phyloP scores from a whole-genome alignment of 2,329 filamentous ascomycete species.

The Fusarium musae region DNA sequence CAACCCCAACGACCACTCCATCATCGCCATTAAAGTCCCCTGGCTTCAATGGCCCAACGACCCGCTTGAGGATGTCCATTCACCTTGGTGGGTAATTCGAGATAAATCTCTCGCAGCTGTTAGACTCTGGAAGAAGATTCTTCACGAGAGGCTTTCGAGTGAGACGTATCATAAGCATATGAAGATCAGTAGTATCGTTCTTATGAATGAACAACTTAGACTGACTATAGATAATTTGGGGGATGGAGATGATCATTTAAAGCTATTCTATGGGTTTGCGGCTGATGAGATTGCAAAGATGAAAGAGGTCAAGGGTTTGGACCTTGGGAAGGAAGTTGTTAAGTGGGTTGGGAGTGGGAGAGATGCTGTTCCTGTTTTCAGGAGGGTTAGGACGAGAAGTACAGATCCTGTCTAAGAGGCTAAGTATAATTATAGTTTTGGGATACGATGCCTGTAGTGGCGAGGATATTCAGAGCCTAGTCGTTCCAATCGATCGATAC shows the following conservation, averaged over 20 bases:
- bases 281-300: slow-evolving; percentile 22
- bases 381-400: not conserved
- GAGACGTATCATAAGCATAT: slow-evolving; percentile 13
- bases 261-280: slow-evolving; percentile 22
- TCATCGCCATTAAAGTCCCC: slow-evolving; percentile 11
- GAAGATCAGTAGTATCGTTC: slow-evolving; percentile 7
- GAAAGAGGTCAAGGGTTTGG: not conserved
- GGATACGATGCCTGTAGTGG: not conserved
- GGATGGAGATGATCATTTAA: not conserved
- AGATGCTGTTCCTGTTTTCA: slow-evolving; percentile 1
- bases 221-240: slow-evolving; percentile 10
- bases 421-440: not conserved
- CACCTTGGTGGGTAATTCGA: not conserved
- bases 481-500: not conserved
- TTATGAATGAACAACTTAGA: slow-evolving; percentile 20
- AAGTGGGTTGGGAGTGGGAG: slow-evolving; percentile 1
- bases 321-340: slow-evolving; percentile 8
- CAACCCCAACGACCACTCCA: slow-evolving; percentile 6
- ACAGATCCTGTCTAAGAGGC: not conserved
- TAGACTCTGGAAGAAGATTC: not conserved
- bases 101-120: slow-evolving; percentile 1
- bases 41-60: slow-evolving; percentile 28
- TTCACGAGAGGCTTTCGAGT: not conserved
- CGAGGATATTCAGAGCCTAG: not conserved
- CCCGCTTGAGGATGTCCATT: not conserved